These are phyloP conservation scores for Apophysomyces elegans DNA, from an alignment of 371 early-diverging fungal genomes.

Conservation along the genomic window DNA sequence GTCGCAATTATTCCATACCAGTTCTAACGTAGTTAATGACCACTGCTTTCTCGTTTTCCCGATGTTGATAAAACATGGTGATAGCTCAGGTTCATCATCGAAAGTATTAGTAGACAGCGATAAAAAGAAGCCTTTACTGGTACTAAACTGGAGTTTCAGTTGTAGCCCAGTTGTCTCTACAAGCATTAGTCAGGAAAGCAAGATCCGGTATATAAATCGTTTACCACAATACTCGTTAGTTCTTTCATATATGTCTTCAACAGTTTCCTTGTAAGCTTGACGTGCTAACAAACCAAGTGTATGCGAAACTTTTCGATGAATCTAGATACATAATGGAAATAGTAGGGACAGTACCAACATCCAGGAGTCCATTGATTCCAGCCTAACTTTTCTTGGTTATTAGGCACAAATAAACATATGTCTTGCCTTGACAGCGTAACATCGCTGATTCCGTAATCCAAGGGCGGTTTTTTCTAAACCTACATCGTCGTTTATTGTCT, in stretches of 20 bases:
- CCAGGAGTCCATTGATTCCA: constrained; percentile 86
- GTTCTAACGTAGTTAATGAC: constrained; percentile 79
- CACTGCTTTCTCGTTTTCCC: constrained; percentile 60
- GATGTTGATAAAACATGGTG: constrained; percentile 62
- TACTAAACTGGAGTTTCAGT: constrained; percentile 71
- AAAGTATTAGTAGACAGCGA: constrained; percentile 28
- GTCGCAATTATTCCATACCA: constrained; percentile 51
- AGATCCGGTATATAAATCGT: neutral
- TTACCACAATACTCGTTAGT: constrained; percentile 64
- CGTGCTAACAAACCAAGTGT: constrained; percentile 48
- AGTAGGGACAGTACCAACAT: constrained; percentile 66
- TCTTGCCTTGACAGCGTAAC: constrained; percentile 76
- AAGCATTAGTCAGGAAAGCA: too few relatives aligned
- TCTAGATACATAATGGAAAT: too few relatives aligned
- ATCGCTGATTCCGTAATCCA: constrained; percentile 83
- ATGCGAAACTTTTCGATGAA: too few relatives aligned
- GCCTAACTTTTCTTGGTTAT: constrained; percentile 43
- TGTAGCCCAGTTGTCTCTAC: constrained; percentile 50
- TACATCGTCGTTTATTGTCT: constrained; percentile 70
- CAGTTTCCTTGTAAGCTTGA: constrained; percentile 84
- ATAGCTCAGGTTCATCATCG: constrained; percentile 44
- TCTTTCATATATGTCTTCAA: constrained; percentile 82
- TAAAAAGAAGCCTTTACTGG: constrained; percentile 68
- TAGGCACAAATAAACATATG: neutral
- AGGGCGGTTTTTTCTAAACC: constrained; percentile 70